Conservation (phyloP, 768 basidiomycete species). For the Bullera alba region DNA sequence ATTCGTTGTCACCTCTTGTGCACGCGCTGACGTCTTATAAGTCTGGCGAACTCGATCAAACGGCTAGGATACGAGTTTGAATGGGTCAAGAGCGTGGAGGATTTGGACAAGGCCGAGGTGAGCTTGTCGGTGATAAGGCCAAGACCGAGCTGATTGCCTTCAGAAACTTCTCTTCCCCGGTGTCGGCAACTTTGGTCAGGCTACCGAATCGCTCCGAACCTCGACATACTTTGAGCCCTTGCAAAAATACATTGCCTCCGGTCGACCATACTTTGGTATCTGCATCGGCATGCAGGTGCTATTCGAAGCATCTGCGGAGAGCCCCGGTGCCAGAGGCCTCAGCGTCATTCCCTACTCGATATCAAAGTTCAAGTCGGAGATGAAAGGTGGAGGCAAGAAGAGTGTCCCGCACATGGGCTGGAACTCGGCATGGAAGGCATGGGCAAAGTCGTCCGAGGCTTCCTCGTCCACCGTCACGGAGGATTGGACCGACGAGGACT, state of each 20-base stretch:
- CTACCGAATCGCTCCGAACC: slow-evolving; percentile 65
- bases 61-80: slow-evolving; percentile 77
- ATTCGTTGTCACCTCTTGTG: not conserved
- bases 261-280: slow-evolving; percentile 85
- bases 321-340: slow-evolving; percentile 61
- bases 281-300: slow-evolving; percentile 98
- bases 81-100: slow-evolving; percentile 74
- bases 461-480: slow-evolving; percentile 24
- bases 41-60: slow-evolving; percentile 81
- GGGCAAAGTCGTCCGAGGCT: slow-evolving; percentile 50
- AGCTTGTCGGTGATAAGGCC: slow-evolving; percentile 47
- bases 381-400: slow-evolving; percentile 51
- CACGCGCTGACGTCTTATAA: slow-evolving; percentile 32
- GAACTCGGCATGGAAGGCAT: slow-evolving; percentile 63
- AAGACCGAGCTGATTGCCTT: not conserved
- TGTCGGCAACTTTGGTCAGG: slow-evolving; percentile 86
- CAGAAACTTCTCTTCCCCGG: slow-evolving; percentile 95
- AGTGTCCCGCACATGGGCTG: slow-evolving; percentile 97
- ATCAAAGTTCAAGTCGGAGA: slow-evolving; percentile 53
- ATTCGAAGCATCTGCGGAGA: slow-evolving; percentile 78
- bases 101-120: slow-evolving; percentile 84
- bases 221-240: slow-evolving; percentile 75
- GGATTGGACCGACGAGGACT: slow-evolving; percentile 55
- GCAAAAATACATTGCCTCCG: slow-evolving; percentile 71
- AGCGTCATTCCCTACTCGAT: slow-evolving; percentile 78